These are phyloP conservation scores for Ramichloridium luteum DNA, from an alignment of 2,329 filamentous ascomycete species.

Conservation along the genomic window DNA sequence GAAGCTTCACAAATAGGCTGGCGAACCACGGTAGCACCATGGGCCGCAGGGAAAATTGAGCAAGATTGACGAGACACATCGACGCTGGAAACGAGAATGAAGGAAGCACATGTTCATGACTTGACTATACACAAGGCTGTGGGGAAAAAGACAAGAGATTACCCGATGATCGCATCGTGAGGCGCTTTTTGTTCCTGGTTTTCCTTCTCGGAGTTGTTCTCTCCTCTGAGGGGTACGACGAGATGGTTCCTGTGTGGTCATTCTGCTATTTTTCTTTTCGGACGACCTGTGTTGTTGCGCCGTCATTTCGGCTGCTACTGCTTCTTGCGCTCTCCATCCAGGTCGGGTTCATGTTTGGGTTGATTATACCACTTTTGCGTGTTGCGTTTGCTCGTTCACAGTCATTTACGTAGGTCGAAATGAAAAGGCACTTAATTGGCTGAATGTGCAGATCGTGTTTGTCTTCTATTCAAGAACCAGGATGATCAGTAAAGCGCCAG, in stretches of 20 bases:
- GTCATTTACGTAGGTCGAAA: too few relatives aligned
- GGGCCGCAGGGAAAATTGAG: background rate
- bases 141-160: too few relatives aligned
- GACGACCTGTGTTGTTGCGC: background rate
- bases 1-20: slow-evolving; percentile 27
- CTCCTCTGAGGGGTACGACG: slow-evolving; percentile 3
- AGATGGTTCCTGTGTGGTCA: slow-evolving; percentile 1
- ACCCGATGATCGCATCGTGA: slow-evolving; percentile 1
- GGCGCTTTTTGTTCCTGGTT: background rate
- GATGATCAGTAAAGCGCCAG: too few relatives aligned
- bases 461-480: too few relatives aligned
- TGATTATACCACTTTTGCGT: slow-evolving; percentile 9
- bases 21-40: background rate
- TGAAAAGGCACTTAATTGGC: too few relatives aligned
- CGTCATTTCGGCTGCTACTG: background rate
- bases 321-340: slow-evolving; percentile 3
- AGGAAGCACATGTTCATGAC: slow-evolving; percentile 2
- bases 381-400: too few relatives aligned
- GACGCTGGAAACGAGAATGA: background rate
- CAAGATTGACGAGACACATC: background rate
- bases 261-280: slow-evolving; percentile 2
- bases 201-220: slow-evolving; percentile 1
- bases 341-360: slow-evolving; percentile 5
- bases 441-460: too few relatives aligned
- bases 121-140: too few relatives aligned